Conservation (phyloP, 2,329 filamentous ascomycete genomes). For the Colletotrichum sp. region DNA sequence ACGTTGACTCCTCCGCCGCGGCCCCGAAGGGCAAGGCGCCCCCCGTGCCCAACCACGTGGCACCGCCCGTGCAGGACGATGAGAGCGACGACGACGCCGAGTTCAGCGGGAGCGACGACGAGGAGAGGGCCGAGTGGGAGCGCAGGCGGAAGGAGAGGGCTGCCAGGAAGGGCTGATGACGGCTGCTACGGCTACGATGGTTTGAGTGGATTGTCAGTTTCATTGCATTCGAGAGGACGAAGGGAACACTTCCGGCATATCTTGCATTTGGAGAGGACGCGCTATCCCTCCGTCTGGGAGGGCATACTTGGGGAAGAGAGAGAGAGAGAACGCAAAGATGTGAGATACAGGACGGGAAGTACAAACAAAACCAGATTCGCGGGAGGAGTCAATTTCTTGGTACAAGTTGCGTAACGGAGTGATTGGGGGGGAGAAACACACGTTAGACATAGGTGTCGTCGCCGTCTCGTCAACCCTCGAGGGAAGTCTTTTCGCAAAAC, state of each 20-base stretch:
- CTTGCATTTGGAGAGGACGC: background rate
- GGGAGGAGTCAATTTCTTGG: background rate
- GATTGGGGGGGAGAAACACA: background rate
- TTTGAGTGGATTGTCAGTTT: background rate
- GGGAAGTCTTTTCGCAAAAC: background rate
- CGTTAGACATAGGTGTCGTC: background rate
- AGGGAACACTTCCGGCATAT: background rate
- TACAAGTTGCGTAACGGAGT: background rate
- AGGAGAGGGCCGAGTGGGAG: constrained; percentile 68
- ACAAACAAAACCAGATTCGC: background rate
- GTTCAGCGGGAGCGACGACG: constrained; percentile 68
- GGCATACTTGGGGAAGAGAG: too few species aligned
- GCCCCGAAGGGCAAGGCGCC: constrained; percentile 11
- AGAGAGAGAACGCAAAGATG: background rate
- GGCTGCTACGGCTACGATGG: background rate
- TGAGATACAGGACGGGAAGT: background rate
- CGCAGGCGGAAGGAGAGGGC: constrained; percentile 50
- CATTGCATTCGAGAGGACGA: background rate
- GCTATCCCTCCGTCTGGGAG: too few species aligned
- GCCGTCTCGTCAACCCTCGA: background rate
- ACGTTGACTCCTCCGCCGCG: constrained; percentile 32
- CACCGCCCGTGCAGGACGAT: background rate
- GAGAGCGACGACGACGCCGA: constrained; percentile 59
- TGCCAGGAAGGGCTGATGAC: constrained; percentile 25
- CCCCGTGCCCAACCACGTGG: constrained; percentile 24